Base-by-base conservation (phyloP, 306 rosid genomes). In the Fagus sylvatica region DNA sequence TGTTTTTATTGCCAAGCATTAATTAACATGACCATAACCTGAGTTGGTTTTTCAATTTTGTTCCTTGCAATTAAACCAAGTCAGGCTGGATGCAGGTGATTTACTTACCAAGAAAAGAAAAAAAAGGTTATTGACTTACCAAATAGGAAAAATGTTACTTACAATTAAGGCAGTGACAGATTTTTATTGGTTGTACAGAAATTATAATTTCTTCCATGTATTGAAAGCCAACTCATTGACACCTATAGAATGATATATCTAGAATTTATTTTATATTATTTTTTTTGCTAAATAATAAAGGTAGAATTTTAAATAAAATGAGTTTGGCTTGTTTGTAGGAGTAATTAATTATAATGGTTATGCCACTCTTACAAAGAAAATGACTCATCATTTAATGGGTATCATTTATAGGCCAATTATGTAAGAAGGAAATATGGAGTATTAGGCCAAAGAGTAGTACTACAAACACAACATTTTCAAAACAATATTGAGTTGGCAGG, bases 181-280 rank as follows among this genome's bases (percentile, higher is more conserved):
- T 60, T 48, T 80, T 70, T 40, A 2, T 19, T 48, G 46, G 54
- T 61, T 28, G 42, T 6, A 37, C 36, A 32, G 0, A 7, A 46
- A 19, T 39, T 22, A 22, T 22, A 22, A 22, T 22, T 22, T 41
- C 28, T 13, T 22, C 68, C 37, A 36, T 4, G 64, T 57, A 57
- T 28, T 19, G 28, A 22, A 8, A 65, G 74, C 75, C 78, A 81
- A 66, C 69, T 68, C 56, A 82, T 68, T 82, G 72, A 40, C 76
- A 77, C 42, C 68, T 34, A 66, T 49, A 7, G 36, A 30, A 22
- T 22, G 5, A 64, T 15, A 72, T 48, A 34, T 7, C 8, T 28
- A 16, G 17, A 76, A 40, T 55, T 43, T 43, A 43, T 43, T 43
- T 43, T 22, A 22, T 22, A 22, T 22, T 22, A 22, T 0, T 2